Percentiles rank a stretch among this genome's conserved stretches.
Conservation (phyloP, 2,329 filamentous ascomycete genomes). For the Xenoacremonium recifei region DNA sequence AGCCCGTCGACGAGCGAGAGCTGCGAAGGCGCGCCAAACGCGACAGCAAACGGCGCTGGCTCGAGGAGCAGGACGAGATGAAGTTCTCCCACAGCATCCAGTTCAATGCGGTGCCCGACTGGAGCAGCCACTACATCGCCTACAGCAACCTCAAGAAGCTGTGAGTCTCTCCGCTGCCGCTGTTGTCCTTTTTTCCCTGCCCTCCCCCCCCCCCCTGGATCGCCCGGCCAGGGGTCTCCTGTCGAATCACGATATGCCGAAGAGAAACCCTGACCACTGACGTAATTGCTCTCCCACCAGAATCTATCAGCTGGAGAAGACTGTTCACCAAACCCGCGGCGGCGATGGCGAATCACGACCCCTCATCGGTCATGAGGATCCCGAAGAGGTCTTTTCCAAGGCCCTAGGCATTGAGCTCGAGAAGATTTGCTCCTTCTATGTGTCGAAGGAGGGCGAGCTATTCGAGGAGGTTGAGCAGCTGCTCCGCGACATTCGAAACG, state of each 20-base stretch:
- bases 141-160: slow-evolving; percentile 99
- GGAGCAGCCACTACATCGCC: slow-evolving; percentile 96
- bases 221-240: no score
- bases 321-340: slow-evolving; percentile 60
- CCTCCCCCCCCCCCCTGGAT: neutral
- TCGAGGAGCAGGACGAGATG: slow-evolving; percentile 82
- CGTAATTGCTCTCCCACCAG: slow-evolving; percentile 45
- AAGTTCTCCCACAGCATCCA: slow-evolving; percentile 99
- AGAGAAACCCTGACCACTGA: no score
- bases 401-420: slow-evolving; percentile 87
- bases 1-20: slow-evolving; percentile 31
- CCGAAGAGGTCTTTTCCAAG: slow-evolving; percentile 77
- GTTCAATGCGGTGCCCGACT: slow-evolving; percentile 99
- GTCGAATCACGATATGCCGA: no score
- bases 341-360: slow-evolving; percentile 83
- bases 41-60: slow-evolving; percentile 64
- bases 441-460: slow-evolving; percentile 84
- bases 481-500: slow-evolving; percentile 70
- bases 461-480: slow-evolving; percentile 76
- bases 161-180: slow-evolving; percentile 53
- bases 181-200: neutral
- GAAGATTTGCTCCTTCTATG: slow-evolving; percentile 90
- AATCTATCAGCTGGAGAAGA: slow-evolving; percentile 93
- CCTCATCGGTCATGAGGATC: slow-evolving; percentile 70
- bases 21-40: slow-evolving; percentile 43